phyloP scores from a whole-genome alignment of 2,329 filamentous ascomycete genomes.

The Alternaria tenuissima region DNA sequence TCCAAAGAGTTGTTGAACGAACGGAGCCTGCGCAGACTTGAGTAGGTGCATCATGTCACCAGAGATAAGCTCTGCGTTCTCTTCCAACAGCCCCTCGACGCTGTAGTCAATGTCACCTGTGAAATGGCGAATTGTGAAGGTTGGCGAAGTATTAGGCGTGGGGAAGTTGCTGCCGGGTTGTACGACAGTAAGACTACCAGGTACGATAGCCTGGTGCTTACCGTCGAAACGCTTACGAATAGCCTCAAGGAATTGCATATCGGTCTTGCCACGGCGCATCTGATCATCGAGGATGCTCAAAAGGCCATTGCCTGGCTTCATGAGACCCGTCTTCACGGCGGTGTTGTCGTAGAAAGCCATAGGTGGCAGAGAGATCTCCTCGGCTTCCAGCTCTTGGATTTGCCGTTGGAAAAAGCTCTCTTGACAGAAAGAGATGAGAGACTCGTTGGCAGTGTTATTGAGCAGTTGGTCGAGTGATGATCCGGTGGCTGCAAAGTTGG shows the following conservation, averaged over 20 bases:
- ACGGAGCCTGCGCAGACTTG: constrained; percentile 84
- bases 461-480: constrained; percentile 91
- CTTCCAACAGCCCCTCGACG: constrained; percentile 84
- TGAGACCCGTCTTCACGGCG: constrained; percentile 87
- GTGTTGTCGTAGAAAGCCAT: constrained; percentile 99
- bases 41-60: constrained; percentile 96
- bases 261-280: constrained; percentile 85
- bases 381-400: constrained; percentile 90
- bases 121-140: constrained; percentile 93
- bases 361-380: constrained; percentile 87
- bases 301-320: constrained; percentile 92
- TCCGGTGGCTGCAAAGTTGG: constrained; percentile 81
- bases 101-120: constrained; percentile 96
- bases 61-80: constrained; percentile 95
- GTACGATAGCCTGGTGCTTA: constrained; percentile 89
- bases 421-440: constrained; percentile 89
- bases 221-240: constrained; percentile 91
- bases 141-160: constrained; percentile 79
- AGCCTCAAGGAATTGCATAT: constrained; percentile 89
- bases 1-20: constrained; percentile 90
- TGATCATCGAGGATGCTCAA: constrained; percentile 96
- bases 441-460: constrained; percentile 92
- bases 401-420: constrained; percentile 97
- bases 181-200: constrained; percentile 76
- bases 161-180: constrained; percentile 89